phyloP scores from a whole-genome alignment of 768 basidiomycete genomes.

The Dacryopinax primogenitus region DNA sequence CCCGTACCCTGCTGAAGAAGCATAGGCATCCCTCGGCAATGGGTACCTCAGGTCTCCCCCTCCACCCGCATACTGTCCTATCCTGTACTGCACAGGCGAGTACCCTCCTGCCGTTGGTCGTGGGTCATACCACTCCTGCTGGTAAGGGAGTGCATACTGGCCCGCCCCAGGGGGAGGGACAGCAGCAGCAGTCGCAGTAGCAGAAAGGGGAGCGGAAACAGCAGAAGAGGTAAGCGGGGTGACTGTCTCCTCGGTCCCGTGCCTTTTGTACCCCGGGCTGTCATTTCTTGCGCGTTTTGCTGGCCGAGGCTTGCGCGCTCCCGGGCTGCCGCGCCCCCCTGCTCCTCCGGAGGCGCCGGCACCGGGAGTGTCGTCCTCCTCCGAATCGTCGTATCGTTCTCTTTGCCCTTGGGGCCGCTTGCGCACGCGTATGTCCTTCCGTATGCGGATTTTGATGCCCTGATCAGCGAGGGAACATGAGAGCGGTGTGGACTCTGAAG shows the following conservation, averaged over 20 bases:
- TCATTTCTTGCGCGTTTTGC: not conserved
- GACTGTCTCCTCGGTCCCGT: not conserved
- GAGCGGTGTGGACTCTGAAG: constrained; percentile 68
- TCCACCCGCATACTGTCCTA: no score
- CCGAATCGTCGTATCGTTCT: not conserved
- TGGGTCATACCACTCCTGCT: not conserved
- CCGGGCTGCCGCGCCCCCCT: not conserved
- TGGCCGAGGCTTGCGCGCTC: not conserved
- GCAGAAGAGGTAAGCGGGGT: not conserved
- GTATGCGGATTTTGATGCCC: constrained; percentile 87
- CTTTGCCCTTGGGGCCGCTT: constrained; percentile 29
- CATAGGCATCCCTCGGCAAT: no score
- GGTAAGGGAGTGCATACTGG: no score
- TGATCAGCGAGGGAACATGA: constrained; percentile 89
- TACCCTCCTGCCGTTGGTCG: not conserved
- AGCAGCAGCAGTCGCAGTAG: no score
- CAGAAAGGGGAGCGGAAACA: not conserved
- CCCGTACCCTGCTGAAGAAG: no score
- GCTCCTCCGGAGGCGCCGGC: not conserved
- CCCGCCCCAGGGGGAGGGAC: not conserved
- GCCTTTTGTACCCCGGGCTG: not conserved
- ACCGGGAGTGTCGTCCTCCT: not conserved
- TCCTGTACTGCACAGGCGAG: not conserved
- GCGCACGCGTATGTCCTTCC: constrained; percentile 78
- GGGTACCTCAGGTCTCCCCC: no score